Percentiles rank a stretch among this genome's conserved stretches.
phyloP scores from a whole-genome alignment of 768 basidiomycete species.

The Tubosaeta brunneosetosa region DNA sequence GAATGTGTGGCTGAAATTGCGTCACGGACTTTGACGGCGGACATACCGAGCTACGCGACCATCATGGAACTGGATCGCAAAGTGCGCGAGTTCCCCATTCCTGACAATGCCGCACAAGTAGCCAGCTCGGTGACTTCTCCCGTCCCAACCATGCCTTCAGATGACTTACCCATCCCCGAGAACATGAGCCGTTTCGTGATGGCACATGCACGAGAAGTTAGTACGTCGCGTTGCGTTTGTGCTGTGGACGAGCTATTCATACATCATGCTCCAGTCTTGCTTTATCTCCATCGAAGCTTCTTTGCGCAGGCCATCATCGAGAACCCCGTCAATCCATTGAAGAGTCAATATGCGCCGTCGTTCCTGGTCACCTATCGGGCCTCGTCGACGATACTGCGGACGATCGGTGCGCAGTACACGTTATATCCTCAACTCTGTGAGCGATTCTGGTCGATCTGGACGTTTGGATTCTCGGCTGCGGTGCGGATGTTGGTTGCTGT shows the following conservation, averaged over 20 bases:
- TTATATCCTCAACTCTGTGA: constrained; percentile 44
- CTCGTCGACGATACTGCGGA: constrained; percentile 52
- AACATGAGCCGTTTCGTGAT: constrained; percentile 40
- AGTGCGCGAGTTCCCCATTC: constrained; percentile 60
- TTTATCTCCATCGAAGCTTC: constrained; percentile 64
- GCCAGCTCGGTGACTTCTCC: constrained; percentile 32
- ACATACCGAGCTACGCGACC: constrained; percentile 58
- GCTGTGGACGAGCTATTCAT: background rate
- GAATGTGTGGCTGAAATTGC: constrained; percentile 65
- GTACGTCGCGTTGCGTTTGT: constrained; percentile 24
- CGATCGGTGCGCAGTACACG: constrained; percentile 44
- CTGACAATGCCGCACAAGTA: constrained; percentile 40
- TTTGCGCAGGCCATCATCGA: constrained; percentile 71
- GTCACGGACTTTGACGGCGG: constrained; percentile 55
- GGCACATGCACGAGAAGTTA: constrained; percentile 32
- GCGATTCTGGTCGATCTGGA: constrained; percentile 63
- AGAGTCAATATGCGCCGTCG: constrained; percentile 59
- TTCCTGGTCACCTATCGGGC: constrained; percentile 61
- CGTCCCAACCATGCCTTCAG: constrained; percentile 12
- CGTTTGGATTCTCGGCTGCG: constrained; percentile 52
- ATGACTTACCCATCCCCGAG: constrained; percentile 15
- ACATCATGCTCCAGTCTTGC: constrained; percentile 38
- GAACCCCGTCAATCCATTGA: constrained; percentile 59
- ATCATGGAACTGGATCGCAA: constrained; percentile 66
- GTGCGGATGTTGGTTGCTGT: constrained; percentile 26